phyloP scores from a whole-genome alignment of 2,329 filamentous ascomycete genomes.

The Aspergillus thermomutatus region DNA sequence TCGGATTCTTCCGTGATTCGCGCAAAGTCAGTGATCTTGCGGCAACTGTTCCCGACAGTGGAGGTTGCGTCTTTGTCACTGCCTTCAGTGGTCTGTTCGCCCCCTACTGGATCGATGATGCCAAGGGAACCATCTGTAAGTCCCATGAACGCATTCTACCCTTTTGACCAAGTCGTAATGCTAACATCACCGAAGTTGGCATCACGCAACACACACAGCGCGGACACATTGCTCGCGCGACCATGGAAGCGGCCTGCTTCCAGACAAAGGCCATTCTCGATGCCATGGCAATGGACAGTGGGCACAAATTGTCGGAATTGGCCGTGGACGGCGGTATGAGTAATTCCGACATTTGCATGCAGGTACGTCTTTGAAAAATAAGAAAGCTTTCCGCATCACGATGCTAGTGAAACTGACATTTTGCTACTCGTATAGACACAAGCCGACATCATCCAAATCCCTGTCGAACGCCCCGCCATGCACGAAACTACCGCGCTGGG shows the following conservation, averaged over 20 bases:
- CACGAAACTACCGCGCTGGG: slow-evolving; percentile 86
- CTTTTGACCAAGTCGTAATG: slow-evolving; percentile 2
- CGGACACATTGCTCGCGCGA: slow-evolving; percentile 84
- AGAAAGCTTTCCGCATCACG: not conserved
- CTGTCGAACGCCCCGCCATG: slow-evolving; percentile 81
- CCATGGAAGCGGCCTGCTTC: slow-evolving; percentile 86
- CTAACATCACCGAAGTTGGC: slow-evolving; percentile 53
- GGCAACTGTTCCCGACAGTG: slow-evolving; percentile 67
- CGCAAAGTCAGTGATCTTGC: slow-evolving; percentile 64
- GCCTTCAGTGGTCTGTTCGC: slow-evolving; percentile 89
- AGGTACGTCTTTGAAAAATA: slow-evolving; percentile 44
- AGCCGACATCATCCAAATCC: slow-evolving; percentile 79
- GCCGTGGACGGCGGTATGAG: slow-evolving; percentile 88
- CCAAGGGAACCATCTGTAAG: slow-evolving; percentile 78
- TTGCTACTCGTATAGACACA: slow-evolving; percentile 56
- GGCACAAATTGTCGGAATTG: slow-evolving; percentile 68
- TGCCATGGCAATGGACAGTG: slow-evolving; percentile 84
- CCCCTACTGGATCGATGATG: slow-evolving; percentile 93
- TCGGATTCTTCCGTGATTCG: slow-evolving; percentile 60
- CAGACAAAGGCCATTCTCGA: slow-evolving; percentile 89
- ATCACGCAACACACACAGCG: slow-evolving; percentile 81
- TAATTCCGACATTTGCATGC: slow-evolving; percentile 86
- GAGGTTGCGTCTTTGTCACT: slow-evolving; percentile 82
- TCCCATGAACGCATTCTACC: slow-evolving; percentile 10
- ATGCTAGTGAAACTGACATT: slow-evolving; percentile 10